Evolutionary conservation across 331 rosid species (phyloP).

Genomic region (Acacia pycnantha): DNA sequence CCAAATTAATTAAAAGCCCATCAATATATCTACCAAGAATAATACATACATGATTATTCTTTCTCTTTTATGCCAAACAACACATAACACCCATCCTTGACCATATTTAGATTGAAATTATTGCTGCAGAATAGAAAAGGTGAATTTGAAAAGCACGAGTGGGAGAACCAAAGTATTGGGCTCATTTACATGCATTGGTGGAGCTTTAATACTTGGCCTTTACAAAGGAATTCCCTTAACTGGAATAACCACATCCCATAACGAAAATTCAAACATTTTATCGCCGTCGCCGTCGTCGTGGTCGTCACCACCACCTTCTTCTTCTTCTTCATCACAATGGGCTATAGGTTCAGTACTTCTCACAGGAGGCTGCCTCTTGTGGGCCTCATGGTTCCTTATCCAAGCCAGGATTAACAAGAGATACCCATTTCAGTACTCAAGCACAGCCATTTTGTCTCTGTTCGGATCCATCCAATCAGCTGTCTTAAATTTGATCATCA

Average conservation of each 20-base stretch:
- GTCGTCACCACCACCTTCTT: constrained; percentile 13
- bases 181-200: constrained; percentile 57
- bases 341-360: constrained; percentile 53
- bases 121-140: constrained; percentile 68
- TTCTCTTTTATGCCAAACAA: no score
- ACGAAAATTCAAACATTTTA: constrained; percentile 13
- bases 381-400: constrained; percentile 94
- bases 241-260: constrained; percentile 24
- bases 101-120: constrained; percentile 8
- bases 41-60: neutral
- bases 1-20: neutral
- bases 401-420: constrained; percentile 66
- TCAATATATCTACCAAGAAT: neutral
- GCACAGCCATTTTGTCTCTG: constrained; percentile 71
- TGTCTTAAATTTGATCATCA: constrained; percentile 47
- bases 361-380: constrained; percentile 58
- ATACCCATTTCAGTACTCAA: constrained; percentile 74
- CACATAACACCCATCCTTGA: constrained; percentile 1
- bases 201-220: constrained; percentile 57
- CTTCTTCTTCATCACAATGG: constrained; percentile 42
- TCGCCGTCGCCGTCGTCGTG: neutral
- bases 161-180: constrained; percentile 76
- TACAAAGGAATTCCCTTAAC: constrained; percentile 73
- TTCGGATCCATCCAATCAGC: constrained; percentile 74
- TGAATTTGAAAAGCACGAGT: constrained; percentile 53